A percentile compares a stretch with the other conserved stretches of the same genome.
Evolutionary conservation across 2,329 filamentous ascomycete genomes (phyloP).

Genomic region (Ophiostoma sp.): DNA sequence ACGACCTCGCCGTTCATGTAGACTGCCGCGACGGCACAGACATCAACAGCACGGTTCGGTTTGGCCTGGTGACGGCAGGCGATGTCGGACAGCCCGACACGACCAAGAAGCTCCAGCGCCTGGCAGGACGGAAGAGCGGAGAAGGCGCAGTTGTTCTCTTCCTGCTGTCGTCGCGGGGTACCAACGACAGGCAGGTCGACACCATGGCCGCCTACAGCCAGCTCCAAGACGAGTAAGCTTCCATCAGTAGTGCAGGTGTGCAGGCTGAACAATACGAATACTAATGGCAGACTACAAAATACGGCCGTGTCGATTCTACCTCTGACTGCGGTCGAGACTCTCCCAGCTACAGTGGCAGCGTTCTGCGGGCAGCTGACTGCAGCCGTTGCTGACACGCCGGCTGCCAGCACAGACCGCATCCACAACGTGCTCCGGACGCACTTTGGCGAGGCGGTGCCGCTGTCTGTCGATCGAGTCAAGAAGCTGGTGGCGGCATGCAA

Average conservation of each 20-base stretch:
- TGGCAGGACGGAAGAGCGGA: slow-evolving; percentile 30
- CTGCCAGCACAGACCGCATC: not conserved
- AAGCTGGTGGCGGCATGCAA: slow-evolving; percentile 10
- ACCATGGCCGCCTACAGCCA: not conserved
- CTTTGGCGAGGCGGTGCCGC: slow-evolving; percentile 12
- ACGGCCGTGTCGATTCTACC: slow-evolving; percentile 29
- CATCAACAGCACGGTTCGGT: slow-evolving; percentile 31
- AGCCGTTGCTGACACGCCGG: not conserved
- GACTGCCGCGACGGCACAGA: too few relatives aligned
- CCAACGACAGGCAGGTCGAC: not conserved
- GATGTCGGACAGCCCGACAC: slow-evolving; percentile 35
- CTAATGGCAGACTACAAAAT: not conserved
- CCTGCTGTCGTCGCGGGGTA: slow-evolving; percentile 32
- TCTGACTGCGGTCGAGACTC: slow-evolving; percentile 35
- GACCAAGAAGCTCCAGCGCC: slow-evolving; percentile 36
- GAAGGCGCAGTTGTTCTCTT: slow-evolving; percentile 40
- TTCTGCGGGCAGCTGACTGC: slow-evolving; percentile 35
- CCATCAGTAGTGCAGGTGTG: not conserved
- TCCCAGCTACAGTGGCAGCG: slow-evolving; percentile 38
- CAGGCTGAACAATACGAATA: too few relatives aligned
- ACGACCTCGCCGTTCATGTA: slow-evolving; percentile 44
- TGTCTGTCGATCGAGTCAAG: not conserved
- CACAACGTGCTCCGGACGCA: slow-evolving; percentile 16
- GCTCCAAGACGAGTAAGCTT: not conserved
- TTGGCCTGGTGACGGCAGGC: slow-evolving; percentile 39